phyloP scores from a whole-genome alignment of 805 yeast genomes.

The Candida railenensis region DNA sequence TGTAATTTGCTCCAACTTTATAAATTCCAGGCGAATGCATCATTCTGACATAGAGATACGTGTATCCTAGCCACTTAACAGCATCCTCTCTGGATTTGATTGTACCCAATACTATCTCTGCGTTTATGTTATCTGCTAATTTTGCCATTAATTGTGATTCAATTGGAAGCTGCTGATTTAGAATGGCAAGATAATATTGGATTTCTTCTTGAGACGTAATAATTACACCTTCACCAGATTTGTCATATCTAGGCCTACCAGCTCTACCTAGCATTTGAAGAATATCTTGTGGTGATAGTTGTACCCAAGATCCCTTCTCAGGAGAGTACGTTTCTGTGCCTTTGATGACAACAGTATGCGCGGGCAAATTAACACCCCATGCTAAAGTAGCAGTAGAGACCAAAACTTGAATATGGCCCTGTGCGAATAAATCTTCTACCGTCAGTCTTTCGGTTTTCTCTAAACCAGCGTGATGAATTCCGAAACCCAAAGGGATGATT shows the following conservation, averaged over 20 bases:
- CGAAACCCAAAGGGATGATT: constrained; percentile 71
- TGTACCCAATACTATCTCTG: constrained; percentile 79
- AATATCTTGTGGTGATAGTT: constrained; percentile 91
- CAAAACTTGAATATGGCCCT: constrained; percentile 77
- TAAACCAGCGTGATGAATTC: constrained; percentile 91
- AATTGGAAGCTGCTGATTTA: constrained; percentile 88
- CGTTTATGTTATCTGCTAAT: constrained; percentile 76
- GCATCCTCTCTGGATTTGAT: constrained; percentile 63
- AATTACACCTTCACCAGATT: constrained; percentile 89
- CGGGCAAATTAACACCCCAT: constrained; percentile 97
- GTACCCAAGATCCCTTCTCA: constrained; percentile 84
- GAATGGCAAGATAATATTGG: constrained; percentile 84
- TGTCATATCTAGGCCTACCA: constrained; percentile 93
- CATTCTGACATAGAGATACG: constrained; percentile 83
- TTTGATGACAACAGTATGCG: constrained; percentile 88
- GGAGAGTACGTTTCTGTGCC: constrained; percentile 96
- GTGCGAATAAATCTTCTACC: constrained; percentile 85
- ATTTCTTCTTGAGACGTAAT: constrained; percentile 85
- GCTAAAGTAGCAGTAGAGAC: constrained; percentile 93
- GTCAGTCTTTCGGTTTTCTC: constrained; percentile 67
- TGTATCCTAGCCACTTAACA: constrained; percentile 74
- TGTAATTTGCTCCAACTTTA: constrained; percentile 68
- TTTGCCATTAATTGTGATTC: constrained; percentile 80
- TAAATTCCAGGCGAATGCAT: constrained; percentile 67
- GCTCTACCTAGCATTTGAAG: constrained; percentile 98